Conservation (phyloP, 2,329 filamentous ascomycete species). For the Alternaria tenuissima region DNA sequence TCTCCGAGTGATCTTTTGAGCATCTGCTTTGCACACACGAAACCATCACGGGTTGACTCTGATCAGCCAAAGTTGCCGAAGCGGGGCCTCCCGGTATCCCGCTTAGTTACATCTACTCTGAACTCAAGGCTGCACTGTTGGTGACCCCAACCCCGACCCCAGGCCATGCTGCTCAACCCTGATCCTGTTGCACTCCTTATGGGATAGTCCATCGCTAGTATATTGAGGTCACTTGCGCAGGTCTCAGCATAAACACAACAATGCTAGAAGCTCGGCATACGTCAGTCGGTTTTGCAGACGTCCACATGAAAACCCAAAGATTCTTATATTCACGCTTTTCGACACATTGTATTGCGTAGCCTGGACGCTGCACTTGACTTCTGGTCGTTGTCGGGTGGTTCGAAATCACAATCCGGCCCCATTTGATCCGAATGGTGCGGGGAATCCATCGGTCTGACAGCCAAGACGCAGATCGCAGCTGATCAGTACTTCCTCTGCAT, state of each 20-base stretch:
- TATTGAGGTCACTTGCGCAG: slow-evolving; percentile 15
- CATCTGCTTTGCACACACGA: neutral
- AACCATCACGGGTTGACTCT: neutral
- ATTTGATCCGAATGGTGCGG: slow-evolving; percentile 17
- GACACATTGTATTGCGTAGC: neutral
- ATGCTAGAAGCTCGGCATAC: slow-evolving; percentile 17
- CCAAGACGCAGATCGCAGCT: slow-evolving; percentile 23
- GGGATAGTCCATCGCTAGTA: slow-evolving; percentile 17
- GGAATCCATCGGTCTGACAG: slow-evolving; percentile 16
- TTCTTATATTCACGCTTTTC: neutral
- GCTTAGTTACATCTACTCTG: neutral
- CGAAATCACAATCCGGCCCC: neutral
- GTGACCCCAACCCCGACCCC: slow-evolving; percentile 1
- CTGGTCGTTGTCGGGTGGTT: neutral
- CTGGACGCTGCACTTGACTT: neutral
- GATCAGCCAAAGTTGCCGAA: neutral
- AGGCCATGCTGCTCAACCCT: slow-evolving; percentile 17
- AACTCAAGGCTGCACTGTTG: neutral
- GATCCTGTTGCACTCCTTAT: slow-evolving; percentile 1
- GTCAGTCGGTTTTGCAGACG: neutral
- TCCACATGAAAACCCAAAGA: neutral
- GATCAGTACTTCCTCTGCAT: slow-evolving; percentile 20
- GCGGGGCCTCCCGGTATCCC: slow-evolving; percentile 5
- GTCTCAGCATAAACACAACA: slow-evolving; percentile 6
- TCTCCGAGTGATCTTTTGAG: neutral